Conservation (phyloP, 2,329 filamentous ascomycete genomes). For the Pyrenophora graminea region DNA sequence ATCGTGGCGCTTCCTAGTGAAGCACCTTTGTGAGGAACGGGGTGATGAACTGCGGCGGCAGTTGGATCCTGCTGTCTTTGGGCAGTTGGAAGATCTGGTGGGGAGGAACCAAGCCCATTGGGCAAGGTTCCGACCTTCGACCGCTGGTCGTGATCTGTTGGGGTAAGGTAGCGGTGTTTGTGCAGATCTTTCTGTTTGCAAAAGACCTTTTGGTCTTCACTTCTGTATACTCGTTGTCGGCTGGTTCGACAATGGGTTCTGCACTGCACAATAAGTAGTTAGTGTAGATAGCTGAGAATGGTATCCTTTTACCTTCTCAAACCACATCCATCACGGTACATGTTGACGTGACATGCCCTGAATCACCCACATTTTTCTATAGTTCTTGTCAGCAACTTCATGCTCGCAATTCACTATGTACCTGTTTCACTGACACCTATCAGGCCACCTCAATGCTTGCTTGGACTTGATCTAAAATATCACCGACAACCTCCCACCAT, state of each 20-base stretch:
- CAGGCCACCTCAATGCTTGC: too few species aligned
- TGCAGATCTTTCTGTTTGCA: background rate
- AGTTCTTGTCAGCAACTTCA: too few species aligned
- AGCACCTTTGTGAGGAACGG: background rate
- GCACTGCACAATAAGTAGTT: background rate
- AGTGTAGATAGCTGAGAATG: background rate
- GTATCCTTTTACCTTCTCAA: background rate
- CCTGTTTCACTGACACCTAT: too few species aligned
- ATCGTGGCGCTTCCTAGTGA: background rate
- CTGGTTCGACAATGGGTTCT: background rate
- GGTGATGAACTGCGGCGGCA: background rate
- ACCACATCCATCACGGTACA: too few species aligned
- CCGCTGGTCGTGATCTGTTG: background rate
- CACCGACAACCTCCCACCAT: too few species aligned
- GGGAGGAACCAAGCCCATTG: background rate
- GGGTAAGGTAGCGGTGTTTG: background rate
- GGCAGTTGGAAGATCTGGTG: background rate
- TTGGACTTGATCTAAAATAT: too few species aligned
- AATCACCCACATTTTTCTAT: too few species aligned
- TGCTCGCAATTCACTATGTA: too few species aligned
- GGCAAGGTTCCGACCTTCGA: background rate
- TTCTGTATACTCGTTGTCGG: slow-evolving; percentile 3
- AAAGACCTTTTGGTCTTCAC: background rate
- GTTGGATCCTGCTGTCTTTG: background rate
- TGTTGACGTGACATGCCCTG: too few species aligned